Evolutionary conservation across 2,329 filamentous ascomycete species (phyloP).

Genomic region (Nemania serpens): DNA sequence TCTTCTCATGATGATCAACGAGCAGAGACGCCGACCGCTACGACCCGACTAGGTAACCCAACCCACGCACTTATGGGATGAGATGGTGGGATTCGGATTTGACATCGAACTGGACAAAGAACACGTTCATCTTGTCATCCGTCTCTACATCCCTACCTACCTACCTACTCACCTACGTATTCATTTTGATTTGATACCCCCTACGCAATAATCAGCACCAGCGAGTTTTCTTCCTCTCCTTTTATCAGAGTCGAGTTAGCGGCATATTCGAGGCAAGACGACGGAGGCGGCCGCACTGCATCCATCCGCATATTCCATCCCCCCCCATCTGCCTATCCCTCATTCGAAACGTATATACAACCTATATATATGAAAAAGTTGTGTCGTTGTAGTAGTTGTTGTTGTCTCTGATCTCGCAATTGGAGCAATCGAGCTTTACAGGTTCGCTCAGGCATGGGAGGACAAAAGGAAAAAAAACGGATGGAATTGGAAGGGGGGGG

Average conservation of each 20-base stretch:
- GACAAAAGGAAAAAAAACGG: too few relatives aligned
- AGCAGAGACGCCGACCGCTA: background rate
- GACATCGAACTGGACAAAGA: background rate
- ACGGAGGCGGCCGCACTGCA: background rate
- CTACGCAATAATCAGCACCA: background rate
- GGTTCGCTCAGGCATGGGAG: too few relatives aligned
- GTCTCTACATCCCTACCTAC: background rate
- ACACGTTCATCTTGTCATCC: background rate
- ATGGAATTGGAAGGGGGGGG: too few relatives aligned
- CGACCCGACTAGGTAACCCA: background rate
- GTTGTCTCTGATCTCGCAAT: too few relatives aligned
- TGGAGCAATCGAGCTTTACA: too few relatives aligned
- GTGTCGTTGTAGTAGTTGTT: background rate
- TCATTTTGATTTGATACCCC: constrained; percentile 21
- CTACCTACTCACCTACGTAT: too few relatives aligned
- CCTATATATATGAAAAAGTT: too few relatives aligned
- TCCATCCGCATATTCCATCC: background rate
- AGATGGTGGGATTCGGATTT: background rate
- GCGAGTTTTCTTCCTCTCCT: background rate
- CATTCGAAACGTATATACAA: constrained; percentile 8
- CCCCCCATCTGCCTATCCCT: too few relatives aligned
- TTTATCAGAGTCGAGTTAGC: background rate
- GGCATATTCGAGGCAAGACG: background rate
- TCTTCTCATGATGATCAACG: background rate
- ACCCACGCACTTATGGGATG: background rate